Conservation (phyloP, 805 yeast genomes). For the Saccharomycopsis lassenensis region DNA sequence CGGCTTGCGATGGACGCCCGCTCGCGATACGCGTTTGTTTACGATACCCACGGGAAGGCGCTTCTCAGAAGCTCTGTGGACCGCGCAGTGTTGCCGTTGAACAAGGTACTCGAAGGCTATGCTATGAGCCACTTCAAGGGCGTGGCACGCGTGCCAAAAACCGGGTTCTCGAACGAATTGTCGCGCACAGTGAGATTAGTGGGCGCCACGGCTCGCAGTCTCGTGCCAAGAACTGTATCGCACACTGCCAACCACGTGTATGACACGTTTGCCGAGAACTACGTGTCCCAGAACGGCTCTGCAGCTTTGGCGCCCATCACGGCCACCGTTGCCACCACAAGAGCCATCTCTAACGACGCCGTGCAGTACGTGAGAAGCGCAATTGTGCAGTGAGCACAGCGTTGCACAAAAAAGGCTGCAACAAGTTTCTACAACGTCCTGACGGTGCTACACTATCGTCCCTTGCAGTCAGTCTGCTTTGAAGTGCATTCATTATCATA, state of each 20-base stretch:
- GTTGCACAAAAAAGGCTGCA: too few species aligned
- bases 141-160: conserved; percentile 30
- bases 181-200: conserved; percentile 31
- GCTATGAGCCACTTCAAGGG: conserved; percentile 37
- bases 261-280: conserved; percentile 2
- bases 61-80: conserved; percentile 51
- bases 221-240: background rate
- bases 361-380: too few species aligned
- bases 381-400: too few species aligned
- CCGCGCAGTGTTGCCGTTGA: conserved; percentile 52
- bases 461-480: too few species aligned
- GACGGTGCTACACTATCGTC: too few species aligned
- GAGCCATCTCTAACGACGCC: conserved; percentile 5
- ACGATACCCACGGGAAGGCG: conserved; percentile 53
- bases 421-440: too few species aligned
- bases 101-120: conserved; percentile 37
- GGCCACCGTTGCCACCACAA: conserved; percentile 3
- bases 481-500: too few species aligned
- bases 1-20: conserved; percentile 4
- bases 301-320: conserved; percentile 3
- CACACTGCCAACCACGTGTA: background rate
- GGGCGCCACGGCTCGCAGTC: background rate
- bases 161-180: conserved; percentile 44
- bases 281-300: background rate
- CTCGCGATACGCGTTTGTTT: conserved; percentile 22